Evolutionary conservation across 345 rosid species (phyloP).

Genomic region (Bruguiera parviflora): DNA sequence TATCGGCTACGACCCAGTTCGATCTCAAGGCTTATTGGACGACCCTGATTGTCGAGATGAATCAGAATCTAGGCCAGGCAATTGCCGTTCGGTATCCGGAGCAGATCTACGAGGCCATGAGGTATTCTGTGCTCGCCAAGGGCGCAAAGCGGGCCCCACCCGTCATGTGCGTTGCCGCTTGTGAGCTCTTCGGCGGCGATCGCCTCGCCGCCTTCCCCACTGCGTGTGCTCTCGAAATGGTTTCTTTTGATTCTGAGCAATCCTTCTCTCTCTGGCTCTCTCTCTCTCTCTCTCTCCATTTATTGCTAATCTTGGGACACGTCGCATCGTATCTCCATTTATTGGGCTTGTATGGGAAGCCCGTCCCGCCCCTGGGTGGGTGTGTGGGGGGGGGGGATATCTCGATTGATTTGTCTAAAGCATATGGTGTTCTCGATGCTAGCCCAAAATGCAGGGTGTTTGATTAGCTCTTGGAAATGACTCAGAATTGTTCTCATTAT

Average conservation of each 20-base stretch:
- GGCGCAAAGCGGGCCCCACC: conserved; percentile 95
- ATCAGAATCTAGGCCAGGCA: conserved; percentile 70
- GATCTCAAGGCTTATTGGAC: conserved; percentile 84
- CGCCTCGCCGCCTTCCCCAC: conserved; percentile 93
- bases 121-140: conserved; percentile 77
- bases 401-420: neutral
- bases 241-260: neutral
- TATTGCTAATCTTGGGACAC: too few relatives aligned
- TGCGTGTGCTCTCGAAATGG: conserved; percentile 98
- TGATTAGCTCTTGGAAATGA: neutral
- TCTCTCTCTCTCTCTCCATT: too few relatives aligned
- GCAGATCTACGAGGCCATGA: conserved; percentile 86
- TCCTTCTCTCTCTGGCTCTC: too few relatives aligned
- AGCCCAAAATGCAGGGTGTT: neutral
- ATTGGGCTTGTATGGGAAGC: too few relatives aligned
- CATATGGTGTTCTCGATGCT: neutral
- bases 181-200: conserved; percentile 77
- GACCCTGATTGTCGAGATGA: conserved; percentile 56
- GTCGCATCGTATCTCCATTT: too few relatives aligned
- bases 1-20: conserved; percentile 41
- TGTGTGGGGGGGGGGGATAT: too few relatives aligned
- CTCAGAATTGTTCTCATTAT: neutral
- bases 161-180: conserved; percentile 89
- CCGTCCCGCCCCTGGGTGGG: too few relatives aligned
- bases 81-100: conserved; percentile 64